Evolutionary conservation across 192 early-diverging fungal genomes (phyloP), one percentile per base, ranked within the genome.

Genomic region (Mortierella antarctica): DNA sequence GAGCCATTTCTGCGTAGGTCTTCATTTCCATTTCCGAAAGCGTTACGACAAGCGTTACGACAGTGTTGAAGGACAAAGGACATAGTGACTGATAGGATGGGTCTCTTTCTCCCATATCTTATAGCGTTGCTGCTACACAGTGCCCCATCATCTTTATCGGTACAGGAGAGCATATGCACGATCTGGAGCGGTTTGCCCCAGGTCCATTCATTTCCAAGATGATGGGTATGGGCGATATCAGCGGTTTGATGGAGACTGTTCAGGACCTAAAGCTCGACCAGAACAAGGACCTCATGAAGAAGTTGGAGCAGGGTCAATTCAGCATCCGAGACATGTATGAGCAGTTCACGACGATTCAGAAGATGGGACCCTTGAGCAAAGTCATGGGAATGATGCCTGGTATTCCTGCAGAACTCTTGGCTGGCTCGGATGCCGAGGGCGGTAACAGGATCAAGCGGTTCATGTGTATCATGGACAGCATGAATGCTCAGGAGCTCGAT

Each of bases 81-180:
- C 5, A 4, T 14, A 46, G 11, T 31, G 4, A 40, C 31, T 40
- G 6, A 47, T 6, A 53, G 0, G 14, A 53, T 65, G n/a, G 58
- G 31, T 23, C 0, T 13, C 13, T 57, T 46, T 42, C 53, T 7
- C 10, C 40, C 49, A 45, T 45, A 15, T n/a, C 40, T 18, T 21
- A 13, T 65, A 91, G 89, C 47, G 97, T 98, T 18, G 97, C 97
- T 7, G 96, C 97, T 6, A 98, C 96, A 1, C 88, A 91, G 9
- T 93, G 92, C 76, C 96, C 96, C 9, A 98, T 98, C 62, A 88
- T 96, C 49, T 98, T 98, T 65, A 97, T 98, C 68, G 97, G 96
- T 82, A 96, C 95, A 15, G 97, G 97, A 78, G 97, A 98, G 86
- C 97, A 98, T 76, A 91, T 97, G 73, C 95, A 98, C 67, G 97